A percentile compares a stretch with the other conserved stretches of the same genome.
phyloP scores from a whole-genome alignment of 768 basidiomycete species.

The Mycena capillaripes region DNA sequence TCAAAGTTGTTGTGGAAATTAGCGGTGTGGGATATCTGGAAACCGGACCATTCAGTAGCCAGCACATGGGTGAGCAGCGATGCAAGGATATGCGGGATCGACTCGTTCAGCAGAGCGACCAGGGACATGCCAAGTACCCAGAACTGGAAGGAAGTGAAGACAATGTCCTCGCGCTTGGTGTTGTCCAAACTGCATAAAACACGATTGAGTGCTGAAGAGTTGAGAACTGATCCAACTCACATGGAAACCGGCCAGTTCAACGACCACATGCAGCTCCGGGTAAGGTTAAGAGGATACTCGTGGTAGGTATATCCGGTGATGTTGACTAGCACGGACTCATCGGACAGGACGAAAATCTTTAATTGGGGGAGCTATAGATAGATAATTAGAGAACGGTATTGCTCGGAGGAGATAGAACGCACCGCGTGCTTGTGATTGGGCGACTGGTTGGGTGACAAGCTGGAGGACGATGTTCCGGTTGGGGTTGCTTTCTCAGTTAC shows the following conservation, averaged over 20 bases:
- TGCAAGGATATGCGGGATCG: slow-evolving; percentile 85
- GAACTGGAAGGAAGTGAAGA: slow-evolving; percentile 83
- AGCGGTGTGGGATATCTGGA: slow-evolving; percentile 74
- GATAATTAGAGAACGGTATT: background rate
- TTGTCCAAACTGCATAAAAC: slow-evolving; percentile 68
- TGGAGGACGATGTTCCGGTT: too few species aligned
- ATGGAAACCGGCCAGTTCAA: slow-evolving; percentile 79
- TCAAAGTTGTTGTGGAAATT: slow-evolving; percentile 70
- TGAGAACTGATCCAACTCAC: slow-evolving; percentile 58
- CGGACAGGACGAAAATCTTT: slow-evolving; percentile 36
- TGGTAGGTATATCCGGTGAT: slow-evolving; percentile 51
- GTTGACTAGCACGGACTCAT: slow-evolving; percentile 41
- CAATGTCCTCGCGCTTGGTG: slow-evolving; percentile 83
- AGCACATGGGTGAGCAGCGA: slow-evolving; percentile 80
- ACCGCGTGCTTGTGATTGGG: slow-evolving; percentile 8
- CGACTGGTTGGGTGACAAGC: background rate
- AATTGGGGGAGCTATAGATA: slow-evolving; percentile 19
- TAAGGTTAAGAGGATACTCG: slow-evolving; percentile 54
- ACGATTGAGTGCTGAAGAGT: background rate
- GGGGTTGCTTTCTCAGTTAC: too few species aligned
- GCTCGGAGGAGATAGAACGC: background rate
- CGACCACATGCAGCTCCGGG: slow-evolving; percentile 66
- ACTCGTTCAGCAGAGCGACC: slow-evolving; percentile 81
- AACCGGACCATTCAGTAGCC: slow-evolving; percentile 80
- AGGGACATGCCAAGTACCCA: slow-evolving; percentile 87